Evolutionary conservation across 148 eudicot genomes (phyloP).

Genomic region (Dianthus caryophyllus): DNA sequence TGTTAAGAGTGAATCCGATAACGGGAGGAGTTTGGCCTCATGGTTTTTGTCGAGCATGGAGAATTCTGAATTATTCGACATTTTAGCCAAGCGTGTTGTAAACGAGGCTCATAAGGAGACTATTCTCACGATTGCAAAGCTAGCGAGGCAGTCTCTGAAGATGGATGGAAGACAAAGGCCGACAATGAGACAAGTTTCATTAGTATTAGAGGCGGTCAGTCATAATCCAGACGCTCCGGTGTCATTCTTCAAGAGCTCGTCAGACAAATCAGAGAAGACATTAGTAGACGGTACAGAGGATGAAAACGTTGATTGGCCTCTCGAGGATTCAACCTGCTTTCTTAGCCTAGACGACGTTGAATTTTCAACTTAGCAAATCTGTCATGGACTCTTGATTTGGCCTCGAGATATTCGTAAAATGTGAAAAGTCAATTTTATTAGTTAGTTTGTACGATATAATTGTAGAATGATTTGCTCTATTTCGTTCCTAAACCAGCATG

Average conservation of each 20-base stretch:
- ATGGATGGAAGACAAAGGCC: conserved; percentile 28
- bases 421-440: too few species aligned
- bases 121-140: conserved; percentile 14
- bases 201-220: conserved; percentile 18
- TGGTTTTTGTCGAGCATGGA: conserved; percentile 23
- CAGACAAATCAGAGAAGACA: neutral
- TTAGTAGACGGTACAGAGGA: neutral
- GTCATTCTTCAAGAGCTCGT: neutral
- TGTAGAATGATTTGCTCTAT: too few species aligned
- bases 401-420: too few species aligned
- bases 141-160: conserved; percentile 24
- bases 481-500: too few species aligned
- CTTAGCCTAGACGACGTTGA: neutral
- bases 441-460: too few species aligned
- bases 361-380: too few species aligned
- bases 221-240: neutral
- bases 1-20: neutral
- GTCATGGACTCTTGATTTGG: too few species aligned
- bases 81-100: conserved; percentile 14
- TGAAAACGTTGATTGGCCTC: neutral
- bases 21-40: conserved; percentile 16
- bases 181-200: conserved; percentile 26
- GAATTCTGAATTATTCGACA: conserved; percentile 5
- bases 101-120: conserved; percentile 17
- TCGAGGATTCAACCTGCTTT: too few species aligned